Percentiles rank a stretch among this genome's conserved stretches.
Conservation (phyloP, 2,329 filamentous ascomycete species). For the Neoarthrinium moseri region DNA sequence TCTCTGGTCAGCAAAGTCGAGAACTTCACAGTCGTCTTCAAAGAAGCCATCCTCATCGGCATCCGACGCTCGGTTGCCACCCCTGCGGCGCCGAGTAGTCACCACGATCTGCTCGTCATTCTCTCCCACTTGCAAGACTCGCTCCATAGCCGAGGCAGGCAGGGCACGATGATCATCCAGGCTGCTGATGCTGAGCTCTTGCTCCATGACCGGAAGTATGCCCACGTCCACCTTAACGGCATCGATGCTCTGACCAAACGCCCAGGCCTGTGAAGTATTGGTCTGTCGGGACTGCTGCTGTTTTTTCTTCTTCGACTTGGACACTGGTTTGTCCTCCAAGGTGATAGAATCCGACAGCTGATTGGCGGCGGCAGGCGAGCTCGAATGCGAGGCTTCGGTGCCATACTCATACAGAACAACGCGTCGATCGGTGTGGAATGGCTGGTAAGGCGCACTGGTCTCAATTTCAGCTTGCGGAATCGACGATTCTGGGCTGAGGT, state of each 20-base stretch:
- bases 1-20: constrained; percentile 78
- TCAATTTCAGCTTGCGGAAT: constrained; percentile 85
- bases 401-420: constrained; percentile 73
- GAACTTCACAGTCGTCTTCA: constrained; percentile 87
- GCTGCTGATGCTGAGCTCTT: constrained; percentile 46
- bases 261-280: constrained; percentile 43
- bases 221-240: constrained; percentile 54
- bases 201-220: constrained; percentile 43
- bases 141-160: constrained; percentile 64
- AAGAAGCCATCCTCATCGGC: constrained; percentile 76
- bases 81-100: constrained; percentile 71
- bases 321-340: constrained; percentile 37
- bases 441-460: constrained; percentile 91
- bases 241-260: constrained; percentile 57
- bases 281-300: constrained; percentile 13
- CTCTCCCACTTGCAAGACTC: constrained; percentile 55
- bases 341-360: constrained; percentile 38
- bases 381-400: constrained; percentile 17
- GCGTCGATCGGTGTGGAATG: constrained; percentile 88
- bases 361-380: constrained; percentile 35
- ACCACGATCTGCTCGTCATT: constrained; percentile 78
- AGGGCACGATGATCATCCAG: constrained; percentile 58
- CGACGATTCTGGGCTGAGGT: constrained; percentile 56
- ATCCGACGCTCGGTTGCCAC: constrained; percentile 45
- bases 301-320: constrained; percentile 33